These are phyloP conservation scores for Podaxis sp. DNA, from an alignment of 768 basidiomycete genomes.

Conservation along the genomic window DNA sequence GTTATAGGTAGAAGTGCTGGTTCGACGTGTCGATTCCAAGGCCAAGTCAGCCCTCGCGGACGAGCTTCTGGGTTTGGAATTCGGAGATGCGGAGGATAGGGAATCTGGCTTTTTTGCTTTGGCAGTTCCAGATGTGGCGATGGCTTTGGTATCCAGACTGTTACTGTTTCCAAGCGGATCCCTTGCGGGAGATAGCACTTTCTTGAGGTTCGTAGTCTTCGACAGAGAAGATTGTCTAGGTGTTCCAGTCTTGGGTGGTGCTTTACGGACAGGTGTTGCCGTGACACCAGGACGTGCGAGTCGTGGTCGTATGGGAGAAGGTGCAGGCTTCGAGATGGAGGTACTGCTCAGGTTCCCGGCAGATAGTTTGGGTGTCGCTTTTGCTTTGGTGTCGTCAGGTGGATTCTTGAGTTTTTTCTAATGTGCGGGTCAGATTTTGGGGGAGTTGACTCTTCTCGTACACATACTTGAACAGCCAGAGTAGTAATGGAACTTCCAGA, in stretches of 20 bases:
- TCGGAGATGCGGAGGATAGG: neutral
- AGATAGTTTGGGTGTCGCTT: neutral
- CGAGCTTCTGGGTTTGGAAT: neutral
- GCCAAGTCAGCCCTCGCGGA: constrained; percentile 20
- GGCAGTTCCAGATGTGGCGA: constrained; percentile 11
- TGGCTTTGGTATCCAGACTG: constrained; percentile 12
- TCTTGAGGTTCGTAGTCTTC: constrained; percentile 21
- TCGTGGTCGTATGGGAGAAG: constrained; percentile 9
- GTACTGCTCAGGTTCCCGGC: neutral
- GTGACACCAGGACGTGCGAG: constrained; percentile 20
- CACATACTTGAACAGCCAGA: constrained; percentile 59
- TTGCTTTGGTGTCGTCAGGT: neutral
- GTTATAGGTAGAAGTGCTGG: constrained; percentile 12
- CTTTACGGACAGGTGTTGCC: constrained; percentile 8
- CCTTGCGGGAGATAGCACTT: constrained; percentile 38
- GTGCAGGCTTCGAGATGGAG: neutral
- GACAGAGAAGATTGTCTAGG: neutral
- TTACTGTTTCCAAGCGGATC: constrained; percentile 38
- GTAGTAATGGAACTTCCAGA: constrained; percentile 46
- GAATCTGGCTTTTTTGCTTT: constrained; percentile 20
- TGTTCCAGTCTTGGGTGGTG: constrained; percentile 13
- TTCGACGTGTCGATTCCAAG: constrained; percentile 27
- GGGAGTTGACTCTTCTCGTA: neutral
- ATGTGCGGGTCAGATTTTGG: neutral
- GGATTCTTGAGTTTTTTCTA: constrained; percentile 5